A percentile compares a stretch with the other conserved stretches of the same genome.
Evolutionary conservation across 2,329 filamentous ascomycete species (phyloP).

Genomic region (Beauveria scarabaeidicola): DNA sequence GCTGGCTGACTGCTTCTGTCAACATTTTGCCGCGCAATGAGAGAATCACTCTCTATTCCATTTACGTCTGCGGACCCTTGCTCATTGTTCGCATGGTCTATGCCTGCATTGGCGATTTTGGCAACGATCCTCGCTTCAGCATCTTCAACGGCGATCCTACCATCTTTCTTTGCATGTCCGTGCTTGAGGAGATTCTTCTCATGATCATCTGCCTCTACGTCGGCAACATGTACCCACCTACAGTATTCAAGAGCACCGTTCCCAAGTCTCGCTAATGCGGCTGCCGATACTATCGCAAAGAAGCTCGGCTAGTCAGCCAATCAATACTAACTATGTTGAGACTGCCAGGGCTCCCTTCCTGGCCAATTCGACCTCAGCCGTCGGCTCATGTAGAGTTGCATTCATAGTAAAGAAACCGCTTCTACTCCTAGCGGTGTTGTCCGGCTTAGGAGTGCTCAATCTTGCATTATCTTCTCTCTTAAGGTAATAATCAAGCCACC

Average conservation of each 20-base stretch:
- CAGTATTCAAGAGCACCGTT: background rate
- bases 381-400: background rate
- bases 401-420: background rate
- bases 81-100: conserved; percentile 14
- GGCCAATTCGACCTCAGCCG: background rate
- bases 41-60: conserved; percentile 10
- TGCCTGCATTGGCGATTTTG: conserved; percentile 12
- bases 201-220: conserved; percentile 13
- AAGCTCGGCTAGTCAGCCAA: too few species aligned
- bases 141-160: conserved; percentile 12
- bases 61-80: conserved; percentile 11
- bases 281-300: too few species aligned
- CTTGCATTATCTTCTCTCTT: background rate
- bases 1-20: conserved; percentile 4
- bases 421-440: background rate
- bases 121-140: conserved; percentile 10
- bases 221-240: conserved; percentile 11
- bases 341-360: background rate
- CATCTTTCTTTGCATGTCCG: conserved; percentile 14
- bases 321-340: too few species aligned
- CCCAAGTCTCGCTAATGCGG: conserved; percentile 8
- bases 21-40: conserved; percentile 5
- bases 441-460: background rate
- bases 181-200: conserved; percentile 13
- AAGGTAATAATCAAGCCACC: background rate